Conservation (phyloP, 2,329 filamentous ascomycete species). For the Hymenoscyphus fructigenus region DNA sequence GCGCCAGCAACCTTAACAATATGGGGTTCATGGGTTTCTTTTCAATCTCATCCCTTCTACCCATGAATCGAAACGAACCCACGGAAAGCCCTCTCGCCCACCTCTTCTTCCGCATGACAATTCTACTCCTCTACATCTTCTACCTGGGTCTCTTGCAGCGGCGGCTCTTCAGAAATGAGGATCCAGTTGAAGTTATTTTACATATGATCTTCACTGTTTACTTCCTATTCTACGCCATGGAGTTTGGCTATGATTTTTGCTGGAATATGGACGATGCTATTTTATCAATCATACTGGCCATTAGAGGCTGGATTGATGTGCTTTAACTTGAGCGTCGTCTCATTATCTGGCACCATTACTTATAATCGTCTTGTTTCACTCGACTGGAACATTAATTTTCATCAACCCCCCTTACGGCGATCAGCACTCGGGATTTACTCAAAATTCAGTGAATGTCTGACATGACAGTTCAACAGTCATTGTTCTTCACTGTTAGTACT, state of each 20-base stretch:
- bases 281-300: neutral
- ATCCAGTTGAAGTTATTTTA: neutral
- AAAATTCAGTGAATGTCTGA: too few relatives aligned
- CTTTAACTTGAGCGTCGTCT: neutral
- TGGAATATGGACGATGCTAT: constrained; percentile 7
- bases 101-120: neutral
- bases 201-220: neutral
- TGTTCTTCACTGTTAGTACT: too few relatives aligned
- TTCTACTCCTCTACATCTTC: constrained; percentile 1
- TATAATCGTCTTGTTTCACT: too few relatives aligned
- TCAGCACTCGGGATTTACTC: too few relatives aligned
- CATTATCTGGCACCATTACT: neutral
- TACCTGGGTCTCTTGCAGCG: constrained; percentile 2
- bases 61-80: neutral
- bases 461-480: too few relatives aligned
- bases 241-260: constrained; percentile 2
- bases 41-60: neutral
- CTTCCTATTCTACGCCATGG: neutral
- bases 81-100: neutral
- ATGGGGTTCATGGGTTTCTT: constrained; percentile 1
- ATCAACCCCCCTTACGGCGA: too few relatives aligned
- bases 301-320: neutral
- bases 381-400: too few relatives aligned
- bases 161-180: neutral
- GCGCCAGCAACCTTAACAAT: neutral